Percentiles rank a stretch among this genome's conserved stretches.
phyloP scores from a whole-genome alignment of 2,329 filamentous ascomycete genomes.

The Apiospora aurea region DNA sequence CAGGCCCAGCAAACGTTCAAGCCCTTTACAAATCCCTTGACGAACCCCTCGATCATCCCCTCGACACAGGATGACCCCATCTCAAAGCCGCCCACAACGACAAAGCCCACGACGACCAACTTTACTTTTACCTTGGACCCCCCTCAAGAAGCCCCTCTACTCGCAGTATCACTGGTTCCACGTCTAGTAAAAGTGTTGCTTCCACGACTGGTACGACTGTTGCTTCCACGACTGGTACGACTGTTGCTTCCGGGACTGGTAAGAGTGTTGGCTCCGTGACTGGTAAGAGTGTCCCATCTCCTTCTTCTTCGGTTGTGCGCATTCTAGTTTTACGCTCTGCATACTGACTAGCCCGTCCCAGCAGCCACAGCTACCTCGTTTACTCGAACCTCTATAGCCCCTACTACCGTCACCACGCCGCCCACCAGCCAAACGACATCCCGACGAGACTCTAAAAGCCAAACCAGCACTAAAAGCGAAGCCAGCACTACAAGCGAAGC shows the following conservation, averaged over 20 bases:
- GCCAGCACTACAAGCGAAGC: background rate
- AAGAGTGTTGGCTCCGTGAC: background rate
- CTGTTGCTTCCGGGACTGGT: too few species aligned
- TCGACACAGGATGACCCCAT: background rate
- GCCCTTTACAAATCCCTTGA: background rate
- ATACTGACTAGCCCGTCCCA: background rate
- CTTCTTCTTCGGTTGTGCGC: background rate
- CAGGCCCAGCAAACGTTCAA: background rate
- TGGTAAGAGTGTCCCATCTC: background rate
- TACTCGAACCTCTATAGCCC: background rate
- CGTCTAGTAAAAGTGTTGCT: background rate
- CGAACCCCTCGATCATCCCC: background rate
- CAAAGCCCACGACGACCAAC: background rate
- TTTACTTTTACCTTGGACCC: background rate
- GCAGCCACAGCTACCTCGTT: background rate
- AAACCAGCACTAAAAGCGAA: background rate
- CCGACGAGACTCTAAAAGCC: background rate
- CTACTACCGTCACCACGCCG: background rate
- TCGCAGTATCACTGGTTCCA: too few species aligned
- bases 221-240: too few species aligned
- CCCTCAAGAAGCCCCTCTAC: background rate
- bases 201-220: too few species aligned
- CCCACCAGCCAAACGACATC: background rate
- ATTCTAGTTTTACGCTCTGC: background rate
- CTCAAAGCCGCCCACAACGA: background rate